Base-by-base conservation (phyloP, 2,329 filamentous ascomycete species). In the Rugonectria rugulosa region DNA sequence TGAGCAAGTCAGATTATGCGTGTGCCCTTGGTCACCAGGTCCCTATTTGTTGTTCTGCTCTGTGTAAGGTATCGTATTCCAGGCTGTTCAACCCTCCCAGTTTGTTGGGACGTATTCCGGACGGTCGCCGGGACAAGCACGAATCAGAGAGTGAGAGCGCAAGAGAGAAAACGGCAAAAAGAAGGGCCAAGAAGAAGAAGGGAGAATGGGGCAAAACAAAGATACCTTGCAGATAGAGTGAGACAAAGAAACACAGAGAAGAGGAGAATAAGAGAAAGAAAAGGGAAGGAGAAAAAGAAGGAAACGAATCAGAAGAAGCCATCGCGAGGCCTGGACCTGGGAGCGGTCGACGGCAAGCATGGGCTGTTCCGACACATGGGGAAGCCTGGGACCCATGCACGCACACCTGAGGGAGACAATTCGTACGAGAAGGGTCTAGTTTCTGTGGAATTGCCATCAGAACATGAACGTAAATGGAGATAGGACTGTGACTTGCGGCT, bases 371-470 rank as follows among this genome's bases (percentile, higher is more conserved):
- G 53, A 55, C 46, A 45, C 40, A 26, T 41, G 46, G 53, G 45
- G 40, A 55, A 27, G 45, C 49, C 46, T 50, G 46, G 46, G 53
- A 46, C 41, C 46, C 46, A 45, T 55, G 53, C 53, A 26, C 31
- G n/a, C n/a, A n/a, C 12, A 14, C 15, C 19, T 20, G 7, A n/a
- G 34, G 15, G 21, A 15, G 38, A 15, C 27, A 41, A 27, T 34
- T 32, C 32, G 50, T 15, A 50, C 26, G 20, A 26, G 23, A 17
- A 42, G 29, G 47, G 47, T 24, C 26, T 34, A 36, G 32, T 36
- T 15, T 6, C 26, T 11, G 6, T 11, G 26, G 6, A 27, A 27
- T 27, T n/a, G n/a, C n/a, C n/a, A n/a, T n/a, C n/a, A n/a, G n/a
- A n/a, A n/a, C n/a, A n/a, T n/a, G n/a, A n/a, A n/a, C n/a, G n/a